Evolutionary conservation across 371 early-diverging fungal genomes (phyloP).

Genomic region (Mortierella sp.): DNA sequence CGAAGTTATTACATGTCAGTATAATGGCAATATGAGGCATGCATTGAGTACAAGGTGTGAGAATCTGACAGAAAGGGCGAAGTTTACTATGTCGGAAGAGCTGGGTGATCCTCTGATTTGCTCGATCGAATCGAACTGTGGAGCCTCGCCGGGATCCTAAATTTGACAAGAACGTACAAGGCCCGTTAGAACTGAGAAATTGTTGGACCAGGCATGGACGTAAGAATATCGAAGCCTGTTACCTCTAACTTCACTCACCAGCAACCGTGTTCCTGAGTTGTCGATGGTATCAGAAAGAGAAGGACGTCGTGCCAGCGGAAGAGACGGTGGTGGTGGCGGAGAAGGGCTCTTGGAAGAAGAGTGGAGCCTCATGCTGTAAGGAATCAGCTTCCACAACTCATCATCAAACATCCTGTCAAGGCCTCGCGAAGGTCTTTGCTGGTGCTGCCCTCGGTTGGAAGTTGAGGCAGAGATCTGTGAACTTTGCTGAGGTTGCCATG

Average conservation of each 20-base stretch:
- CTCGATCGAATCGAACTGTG: not conserved
- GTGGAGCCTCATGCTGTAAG: slow-evolving; percentile 17
- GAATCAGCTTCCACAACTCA: slow-evolving; percentile 28
- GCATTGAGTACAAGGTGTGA: too few relatives aligned
- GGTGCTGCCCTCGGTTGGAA: not conserved
- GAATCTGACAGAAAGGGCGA: too few relatives aligned
- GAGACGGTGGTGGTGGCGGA: not conserved
- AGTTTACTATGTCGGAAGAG: not conserved
- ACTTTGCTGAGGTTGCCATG: not conserved
- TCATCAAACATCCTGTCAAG: slow-evolving; percentile 12
- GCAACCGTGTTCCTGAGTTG: not conserved
- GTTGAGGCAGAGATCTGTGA: not conserved
- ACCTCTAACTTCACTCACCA: not conserved
- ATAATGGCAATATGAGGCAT: not conserved
- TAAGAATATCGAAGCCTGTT: not conserved
- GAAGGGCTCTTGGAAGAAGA: not conserved
- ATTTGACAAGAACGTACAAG: not conserved
- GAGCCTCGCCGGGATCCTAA: not conserved
- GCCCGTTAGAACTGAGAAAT: not conserved
- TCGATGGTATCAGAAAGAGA: not conserved
- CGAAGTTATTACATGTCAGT: too few relatives aligned
- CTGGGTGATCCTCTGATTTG: not conserved
- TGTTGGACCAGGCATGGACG: not conserved
- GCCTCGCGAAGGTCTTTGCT: not conserved
- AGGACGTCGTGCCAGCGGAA: not conserved